These are phyloP conservation scores for Pinus albicaulis DNA, from an alignment of 75 land plant species.

Conservation along the genomic window DNA sequence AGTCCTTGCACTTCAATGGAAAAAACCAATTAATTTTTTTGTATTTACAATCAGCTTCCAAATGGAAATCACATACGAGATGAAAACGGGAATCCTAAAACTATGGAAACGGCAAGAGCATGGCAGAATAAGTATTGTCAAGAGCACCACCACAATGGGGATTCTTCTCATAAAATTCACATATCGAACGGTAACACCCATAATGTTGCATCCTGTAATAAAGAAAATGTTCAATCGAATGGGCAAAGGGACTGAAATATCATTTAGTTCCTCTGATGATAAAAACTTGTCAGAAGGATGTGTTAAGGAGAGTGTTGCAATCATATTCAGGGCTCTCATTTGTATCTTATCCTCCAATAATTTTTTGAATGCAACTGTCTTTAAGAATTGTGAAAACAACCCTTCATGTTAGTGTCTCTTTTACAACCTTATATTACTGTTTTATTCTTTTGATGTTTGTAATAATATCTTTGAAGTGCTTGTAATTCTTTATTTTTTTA, in stretches of 20 bases:
- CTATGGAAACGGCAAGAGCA: slow-evolving; percentile 4
- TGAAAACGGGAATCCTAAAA: slow-evolving; percentile 5
- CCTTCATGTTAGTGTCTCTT: too few relatives aligned
- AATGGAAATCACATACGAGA: slow-evolving; percentile 1
- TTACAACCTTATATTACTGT: too few relatives aligned
- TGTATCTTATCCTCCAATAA: too few relatives aligned
- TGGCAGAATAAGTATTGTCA: slow-evolving; percentile 11
- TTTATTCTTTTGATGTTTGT: too few relatives aligned
- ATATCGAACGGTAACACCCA: slow-evolving; percentile 4
- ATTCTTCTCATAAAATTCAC: not conserved
- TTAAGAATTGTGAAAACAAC: too few relatives aligned
- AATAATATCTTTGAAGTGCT: too few relatives aligned
- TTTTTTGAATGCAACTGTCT: too few relatives aligned
- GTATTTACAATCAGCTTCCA: not conserved
- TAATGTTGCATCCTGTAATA: not conserved
- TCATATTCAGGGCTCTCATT: too few relatives aligned
- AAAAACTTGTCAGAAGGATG: too few relatives aligned
- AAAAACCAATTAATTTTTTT: not conserved
- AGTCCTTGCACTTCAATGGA: not conserved
- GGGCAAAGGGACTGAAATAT: not conserved
- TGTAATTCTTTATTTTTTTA: too few relatives aligned
- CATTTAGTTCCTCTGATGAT: not conserved
- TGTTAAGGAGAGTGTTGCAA: too few relatives aligned
- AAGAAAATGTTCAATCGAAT: not conserved
- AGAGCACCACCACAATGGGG: not conserved